phyloP scores from a whole-genome alignment of 73 alveolate species.

The Blepharisma japonicum region DNA sequence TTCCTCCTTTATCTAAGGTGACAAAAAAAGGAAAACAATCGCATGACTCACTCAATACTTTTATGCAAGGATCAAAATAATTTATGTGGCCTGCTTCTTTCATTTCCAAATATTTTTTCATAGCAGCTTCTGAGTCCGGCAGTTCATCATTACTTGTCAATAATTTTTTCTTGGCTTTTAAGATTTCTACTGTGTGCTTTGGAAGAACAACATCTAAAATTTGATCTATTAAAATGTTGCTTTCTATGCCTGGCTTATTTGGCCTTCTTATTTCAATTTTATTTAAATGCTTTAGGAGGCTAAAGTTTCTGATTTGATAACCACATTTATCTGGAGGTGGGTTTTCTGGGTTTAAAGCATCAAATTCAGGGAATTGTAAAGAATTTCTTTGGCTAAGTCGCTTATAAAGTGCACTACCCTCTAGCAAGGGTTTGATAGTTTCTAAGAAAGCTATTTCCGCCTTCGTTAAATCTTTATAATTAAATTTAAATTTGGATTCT shows the following conservation, averaged over 20 bases:
- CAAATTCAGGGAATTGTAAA: constrained; percentile 10
- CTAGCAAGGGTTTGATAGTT: not conserved
- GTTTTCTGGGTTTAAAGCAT: not conserved
- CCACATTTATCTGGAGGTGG: constrained; percentile 4
- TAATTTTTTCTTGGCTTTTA: constrained; percentile 20
- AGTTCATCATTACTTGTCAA: not conserved
- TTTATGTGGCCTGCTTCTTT: constrained; percentile 1
- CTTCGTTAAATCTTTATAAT: not conserved
- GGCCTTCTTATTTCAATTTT: not conserved
- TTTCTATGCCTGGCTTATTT: not conserved
- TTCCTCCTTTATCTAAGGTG: constrained; percentile 15
- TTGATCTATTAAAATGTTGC: not conserved
- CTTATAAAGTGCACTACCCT: not conserved
- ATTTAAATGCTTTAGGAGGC: not conserved
- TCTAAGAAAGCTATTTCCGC: constrained; percentile 9
- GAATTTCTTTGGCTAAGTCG: constrained; percentile 18
- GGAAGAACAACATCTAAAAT: not conserved
- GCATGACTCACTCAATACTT: not conserved
- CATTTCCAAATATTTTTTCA: constrained; percentile 5
- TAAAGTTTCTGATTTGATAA: not conserved
- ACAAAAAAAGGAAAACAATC: not conserved
- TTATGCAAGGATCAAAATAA: constrained; percentile 1
- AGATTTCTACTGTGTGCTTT: constrained; percentile 9
- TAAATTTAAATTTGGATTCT: not conserved
- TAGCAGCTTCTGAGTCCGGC: not conserved